Base-by-base conservation (phyloP, 192 early-diverging fungal species). In the Funneliformis geosporum region DNA sequence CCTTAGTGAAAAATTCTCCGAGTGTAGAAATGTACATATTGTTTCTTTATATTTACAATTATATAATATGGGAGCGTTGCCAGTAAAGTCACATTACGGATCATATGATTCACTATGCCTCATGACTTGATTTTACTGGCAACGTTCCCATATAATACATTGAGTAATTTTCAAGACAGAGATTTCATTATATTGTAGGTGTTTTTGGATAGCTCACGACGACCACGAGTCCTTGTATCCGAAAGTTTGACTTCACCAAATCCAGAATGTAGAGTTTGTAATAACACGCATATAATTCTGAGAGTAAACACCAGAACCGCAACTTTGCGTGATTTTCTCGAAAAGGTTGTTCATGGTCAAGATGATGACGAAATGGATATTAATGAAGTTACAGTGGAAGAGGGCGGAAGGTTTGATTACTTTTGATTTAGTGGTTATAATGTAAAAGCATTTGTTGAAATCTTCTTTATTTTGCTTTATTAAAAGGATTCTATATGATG, bases 401-500 rank as follows among this genome's bases (percentile, higher is more conserved):
- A 79, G 78, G 91, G 65, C 86, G 89, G 75, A 91, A 92, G 85
- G 66, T 70, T 38, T 25, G 25, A 33, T 28, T 27, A 65, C 74
- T 50, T 4, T 12, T 16, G 14, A 18, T 67, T 16, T 68, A 16
- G 2, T n/a, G 7, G 12, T 33, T 67, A 40, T 27, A 40, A 74
- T n/a, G 25, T 43, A 40, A 0, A 28, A 59, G 21, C 40, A 40
- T 2, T 12, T 39, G 44, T 42, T 73, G 2, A n/a, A 28, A 33
- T 7, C 69, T 16, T 69, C 10, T n/a, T 60, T 43, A n/a, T n/a
- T n/a, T n/a, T n/a, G n/a, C n/a, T 21, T 72, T 33, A 25, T 23
- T 62, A 71, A 12, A 80, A 93, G 92, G 76, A 86, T 96, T 23
- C 80, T 98, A 64, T 96, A 96, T 77, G 96, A 99, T 81, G 84